Evolutionary conservation across 176 grass and related monocot genomes (phyloP).

Genomic region (Aegilops tauschii): DNA sequence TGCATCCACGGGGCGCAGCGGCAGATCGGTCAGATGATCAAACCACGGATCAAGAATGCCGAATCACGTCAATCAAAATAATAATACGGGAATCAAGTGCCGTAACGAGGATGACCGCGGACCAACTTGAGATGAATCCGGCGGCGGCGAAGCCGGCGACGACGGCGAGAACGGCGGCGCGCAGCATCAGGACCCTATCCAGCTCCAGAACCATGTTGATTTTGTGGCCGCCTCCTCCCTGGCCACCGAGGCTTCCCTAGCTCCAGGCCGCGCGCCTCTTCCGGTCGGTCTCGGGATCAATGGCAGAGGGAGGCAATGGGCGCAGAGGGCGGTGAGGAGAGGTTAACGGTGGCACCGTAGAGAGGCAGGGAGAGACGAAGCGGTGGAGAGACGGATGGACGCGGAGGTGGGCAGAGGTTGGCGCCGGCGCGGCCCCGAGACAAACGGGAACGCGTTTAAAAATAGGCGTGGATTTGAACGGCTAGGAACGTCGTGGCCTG

Average conservation of each 20-base stretch:
- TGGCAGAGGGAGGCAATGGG: slow-evolving; percentile 18
- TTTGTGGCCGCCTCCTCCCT: slow-evolving; percentile 5
- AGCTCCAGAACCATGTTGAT: slow-evolving; percentile 44
- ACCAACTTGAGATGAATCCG: slow-evolving; percentile 60
- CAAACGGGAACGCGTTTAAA: slow-evolving; percentile 21
- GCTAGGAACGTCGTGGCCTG: not conserved
- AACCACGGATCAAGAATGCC: not conserved
- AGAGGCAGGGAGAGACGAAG: not conserved
- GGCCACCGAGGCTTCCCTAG: not conserved
- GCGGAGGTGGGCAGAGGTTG: slow-evolving; percentile 10
- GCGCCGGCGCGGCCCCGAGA: slow-evolving; percentile 10
- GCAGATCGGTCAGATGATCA: not conserved
- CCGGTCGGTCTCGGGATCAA: not conserved
- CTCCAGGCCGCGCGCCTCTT: not conserved
- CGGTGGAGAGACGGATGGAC: slow-evolving; percentile 7
- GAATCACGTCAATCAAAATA: not conserved
- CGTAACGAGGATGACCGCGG: not conserved
- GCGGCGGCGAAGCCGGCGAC: slow-evolving; percentile 33
- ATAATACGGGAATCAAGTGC: not conserved
- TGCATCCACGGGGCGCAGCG: slow-evolving; percentile 31
- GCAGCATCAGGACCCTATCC: slow-evolving; percentile 22
- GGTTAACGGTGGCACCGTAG: slow-evolving; percentile 19
- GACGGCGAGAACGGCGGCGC: slow-evolving; percentile 33
- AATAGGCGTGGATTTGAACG: slow-evolving; percentile 34
- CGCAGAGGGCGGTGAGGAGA: not conserved